Conservation (phyloP, 805 yeast species). For the Metschnikowia corniflorae region DNA sequence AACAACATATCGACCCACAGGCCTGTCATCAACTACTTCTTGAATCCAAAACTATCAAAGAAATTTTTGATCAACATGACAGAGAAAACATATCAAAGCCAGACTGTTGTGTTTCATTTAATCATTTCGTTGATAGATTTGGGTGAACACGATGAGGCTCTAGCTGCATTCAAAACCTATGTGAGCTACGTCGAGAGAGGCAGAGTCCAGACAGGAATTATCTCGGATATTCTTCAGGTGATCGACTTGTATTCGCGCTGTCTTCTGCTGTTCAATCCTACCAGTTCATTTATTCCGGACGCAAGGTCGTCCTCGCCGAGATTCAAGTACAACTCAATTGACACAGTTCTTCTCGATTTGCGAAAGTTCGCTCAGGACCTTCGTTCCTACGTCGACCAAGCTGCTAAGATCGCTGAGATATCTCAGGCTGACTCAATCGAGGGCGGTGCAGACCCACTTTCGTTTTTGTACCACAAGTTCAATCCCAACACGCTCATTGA, state of each 20-base stretch:
- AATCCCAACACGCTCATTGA: slow-evolving; percentile 29
- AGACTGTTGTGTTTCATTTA: slow-evolving; percentile 29
- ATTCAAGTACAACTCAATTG: slow-evolving; percentile 26
- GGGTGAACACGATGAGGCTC: slow-evolving; percentile 41
- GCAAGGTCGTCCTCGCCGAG: slow-evolving; percentile 10
- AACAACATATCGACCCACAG: slow-evolving; percentile 20
- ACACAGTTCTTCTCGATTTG: slow-evolving; percentile 21
- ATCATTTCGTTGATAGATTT: slow-evolving; percentile 31
- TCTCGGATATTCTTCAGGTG: slow-evolving; percentile 31
- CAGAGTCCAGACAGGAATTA: slow-evolving; percentile 29
- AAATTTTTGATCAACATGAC: slow-evolving; percentile 29
- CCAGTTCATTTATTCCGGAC: slow-evolving; percentile 23
- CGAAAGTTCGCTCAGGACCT: slow-evolving; percentile 19
- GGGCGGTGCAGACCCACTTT: slow-evolving; percentile 19
- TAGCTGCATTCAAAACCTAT: slow-evolving; percentile 40
- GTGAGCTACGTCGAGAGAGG: slow-evolving; percentile 32
- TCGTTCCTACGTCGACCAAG: slow-evolving; percentile 21
- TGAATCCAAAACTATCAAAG: slow-evolving; percentile 26
- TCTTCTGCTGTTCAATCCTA: slow-evolving; percentile 34
- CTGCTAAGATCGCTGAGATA: slow-evolving; percentile 24
- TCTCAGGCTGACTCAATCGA: slow-evolving; percentile 23
- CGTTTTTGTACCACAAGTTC: slow-evolving; percentile 35
- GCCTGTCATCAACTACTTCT: slow-evolving; percentile 10
- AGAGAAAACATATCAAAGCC: slow-evolving; percentile 36
- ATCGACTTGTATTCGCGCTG: slow-evolving; percentile 33